phyloP scores from a whole-genome alignment of 1,284 basidiomycete genomes.

The Trichosporon ovoides region DNA sequence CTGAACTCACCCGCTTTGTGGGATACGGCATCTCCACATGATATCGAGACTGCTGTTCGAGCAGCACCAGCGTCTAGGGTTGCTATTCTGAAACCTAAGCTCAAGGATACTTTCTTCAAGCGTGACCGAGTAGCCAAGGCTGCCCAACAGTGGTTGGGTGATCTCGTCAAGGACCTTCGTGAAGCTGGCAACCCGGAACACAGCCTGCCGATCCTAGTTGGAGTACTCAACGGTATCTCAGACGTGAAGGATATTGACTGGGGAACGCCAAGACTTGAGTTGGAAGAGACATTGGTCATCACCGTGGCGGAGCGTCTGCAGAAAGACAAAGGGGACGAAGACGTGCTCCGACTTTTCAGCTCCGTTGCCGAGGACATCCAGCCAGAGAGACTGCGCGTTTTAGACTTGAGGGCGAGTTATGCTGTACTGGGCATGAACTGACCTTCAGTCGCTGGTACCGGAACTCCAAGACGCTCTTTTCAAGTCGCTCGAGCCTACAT shows the following conservation, averaged over 20 bases:
- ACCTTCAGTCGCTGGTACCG: conserved; percentile 6
- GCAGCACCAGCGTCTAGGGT: conserved; percentile 7
- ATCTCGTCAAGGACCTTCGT: conserved; percentile 4
- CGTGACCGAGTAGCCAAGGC: conserved; percentile 17
- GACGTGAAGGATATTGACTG: conserved; percentile 26
- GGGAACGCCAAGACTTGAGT: conserved; percentile 20
- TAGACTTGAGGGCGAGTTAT: conserved; percentile 24
- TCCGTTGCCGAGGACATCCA: conserved; percentile 18
- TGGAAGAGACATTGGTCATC: conserved; percentile 32
- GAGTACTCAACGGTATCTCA: conserved; percentile 25
- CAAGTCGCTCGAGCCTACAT: conserved; percentile 5
- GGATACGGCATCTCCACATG: conserved; percentile 10
- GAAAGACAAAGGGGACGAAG: conserved; percentile 4
- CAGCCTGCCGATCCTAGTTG: conserved; percentile 11
- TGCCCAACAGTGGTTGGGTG: conserved; percentile 11
- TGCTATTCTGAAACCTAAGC: conserved; percentile 3
- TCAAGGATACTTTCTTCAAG: conserved; percentile 16
- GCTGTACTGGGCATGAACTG: background rate
- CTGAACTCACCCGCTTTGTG: conserved; percentile 26
- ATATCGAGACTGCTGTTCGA: conserved; percentile 11
- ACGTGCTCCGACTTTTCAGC: conserved; percentile 16
- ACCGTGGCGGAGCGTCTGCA: conserved; percentile 14
- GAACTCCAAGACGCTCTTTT: conserved; percentile 12
- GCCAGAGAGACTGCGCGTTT: conserved; percentile 15
- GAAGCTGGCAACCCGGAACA: conserved; percentile 3